Evolutionary conservation across 192 early-diverging fungal genomes (phyloP).

Genomic region (Backusella australiensis): DNA sequence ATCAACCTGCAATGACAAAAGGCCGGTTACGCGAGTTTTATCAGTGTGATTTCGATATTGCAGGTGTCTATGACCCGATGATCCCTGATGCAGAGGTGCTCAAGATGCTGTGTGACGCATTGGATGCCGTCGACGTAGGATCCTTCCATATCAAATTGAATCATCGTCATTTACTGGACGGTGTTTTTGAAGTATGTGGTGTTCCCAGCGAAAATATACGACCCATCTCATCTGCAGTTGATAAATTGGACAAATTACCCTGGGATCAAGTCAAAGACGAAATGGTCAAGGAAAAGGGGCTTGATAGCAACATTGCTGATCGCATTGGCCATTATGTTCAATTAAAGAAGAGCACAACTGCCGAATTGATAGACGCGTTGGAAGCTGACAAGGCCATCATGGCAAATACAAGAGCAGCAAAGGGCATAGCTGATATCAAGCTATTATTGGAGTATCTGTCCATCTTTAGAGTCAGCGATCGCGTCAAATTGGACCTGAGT

Average conservation of each 20-base stretch:
- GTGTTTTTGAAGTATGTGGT: slow-evolving; percentile 94
- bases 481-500: slow-evolving; percentile 78
- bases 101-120: slow-evolving; percentile 75
- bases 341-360: slow-evolving; percentile 60
- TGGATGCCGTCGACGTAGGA: slow-evolving; percentile 79
- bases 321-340: slow-evolving; percentile 86
- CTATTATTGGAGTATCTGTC: slow-evolving; percentile 81
- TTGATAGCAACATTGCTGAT: slow-evolving; percentile 75
- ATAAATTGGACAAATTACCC: slow-evolving; percentile 96
- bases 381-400: slow-evolving; percentile 60
- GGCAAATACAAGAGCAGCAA: slow-evolving; percentile 64
- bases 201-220: slow-evolving; percentile 88
- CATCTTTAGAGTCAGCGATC: slow-evolving; percentile 66
- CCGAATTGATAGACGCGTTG: slow-evolving; percentile 72
- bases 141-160: slow-evolving; percentile 91
- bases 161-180: slow-evolving; percentile 95
- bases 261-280: slow-evolving; percentile 94
- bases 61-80: slow-evolving; percentile 92
- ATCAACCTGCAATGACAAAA: slow-evolving; percentile 96
- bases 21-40: slow-evolving; percentile 97
- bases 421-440: slow-evolving; percentile 83
- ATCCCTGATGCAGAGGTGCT: slow-evolving; percentile 91
- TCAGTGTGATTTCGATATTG: slow-evolving; percentile 98
- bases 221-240: slow-evolving; percentile 93
- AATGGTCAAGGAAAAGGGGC: slow-evolving; percentile 93